Conservation (phyloP, 2,329 filamentous ascomycete species). For the Fusarium goolgardi region DNA sequence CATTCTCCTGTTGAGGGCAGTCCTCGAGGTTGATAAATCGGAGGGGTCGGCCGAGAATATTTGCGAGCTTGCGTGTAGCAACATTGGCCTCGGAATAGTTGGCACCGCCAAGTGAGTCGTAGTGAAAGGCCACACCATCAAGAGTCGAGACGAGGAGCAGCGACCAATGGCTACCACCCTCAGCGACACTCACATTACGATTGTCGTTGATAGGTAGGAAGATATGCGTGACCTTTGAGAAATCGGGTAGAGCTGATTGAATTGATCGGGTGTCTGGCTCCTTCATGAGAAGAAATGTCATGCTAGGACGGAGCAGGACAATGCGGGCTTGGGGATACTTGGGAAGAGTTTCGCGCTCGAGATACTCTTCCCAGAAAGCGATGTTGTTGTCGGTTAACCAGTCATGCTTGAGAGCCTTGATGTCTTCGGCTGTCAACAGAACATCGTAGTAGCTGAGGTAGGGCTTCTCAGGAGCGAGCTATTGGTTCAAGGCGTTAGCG, state of each 20-base stretch:
- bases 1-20: conserved; percentile 90
- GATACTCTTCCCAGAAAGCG: conserved; percentile 96
- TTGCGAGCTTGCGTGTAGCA: conserved; percentile 75
- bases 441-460: conserved; percentile 58
- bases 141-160: conserved; percentile 88
- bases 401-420: conserved; percentile 88
- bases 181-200: conserved; percentile 77
- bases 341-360: conserved; percentile 88
- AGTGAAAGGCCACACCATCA: conserved; percentile 94
- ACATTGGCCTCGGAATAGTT: conserved; percentile 80
- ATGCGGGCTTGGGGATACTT: conserved; percentile 87
- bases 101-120: conserved; percentile 83
- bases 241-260: conserved; percentile 80
- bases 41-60: conserved; percentile 73
- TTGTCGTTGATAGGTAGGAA: conserved; percentile 97
- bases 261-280: conserved; percentile 68
- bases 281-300: conserved; percentile 92
- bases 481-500: conserved; percentile 23
- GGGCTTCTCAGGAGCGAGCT: conserved; percentile 62
- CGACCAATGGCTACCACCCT: conserved; percentile 95
- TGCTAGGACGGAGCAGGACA: conserved; percentile 88
- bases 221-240: conserved; percentile 84
- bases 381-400: conserved; percentile 99
- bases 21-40: conserved; percentile 86
- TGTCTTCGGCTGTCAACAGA: conserved; percentile 83